A percentile compares a stretch with the other conserved stretches of the same genome.
Evolutionary conservation across 768 basidiomycete genomes (phyloP).

Genomic region (Lactarius hatsudake): DNA sequence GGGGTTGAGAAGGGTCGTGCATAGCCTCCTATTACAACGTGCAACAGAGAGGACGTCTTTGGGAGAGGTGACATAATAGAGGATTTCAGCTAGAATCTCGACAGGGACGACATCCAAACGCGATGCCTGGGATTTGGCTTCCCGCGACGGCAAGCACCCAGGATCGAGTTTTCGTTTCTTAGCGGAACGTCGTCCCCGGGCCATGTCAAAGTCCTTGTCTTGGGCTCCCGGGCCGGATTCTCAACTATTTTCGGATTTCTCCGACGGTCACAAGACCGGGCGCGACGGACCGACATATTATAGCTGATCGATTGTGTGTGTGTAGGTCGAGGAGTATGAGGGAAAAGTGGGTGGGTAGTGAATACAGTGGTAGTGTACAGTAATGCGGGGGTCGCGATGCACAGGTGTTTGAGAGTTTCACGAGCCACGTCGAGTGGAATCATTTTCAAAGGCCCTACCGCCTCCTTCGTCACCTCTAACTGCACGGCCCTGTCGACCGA

Average conservation of each 20-base stretch:
- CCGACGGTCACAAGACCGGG: not conserved
- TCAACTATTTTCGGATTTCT: not conserved
- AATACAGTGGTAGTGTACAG: no score
- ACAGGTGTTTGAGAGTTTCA: no score
- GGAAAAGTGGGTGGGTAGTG: no score
- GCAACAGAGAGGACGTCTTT: constrained; percentile 58
- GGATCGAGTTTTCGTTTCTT: constrained; percentile 6
- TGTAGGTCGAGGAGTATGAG: no score
- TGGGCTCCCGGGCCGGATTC: not conserved
- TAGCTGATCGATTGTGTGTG: no score
- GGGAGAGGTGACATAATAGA: constrained; percentile 50
- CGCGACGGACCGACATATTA: no score
- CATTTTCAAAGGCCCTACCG: no score
- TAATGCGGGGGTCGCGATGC: no score
- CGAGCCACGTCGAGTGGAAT: no score
- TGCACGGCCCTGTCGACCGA: no score
- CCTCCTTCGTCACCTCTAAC: no score
- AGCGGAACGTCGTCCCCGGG: not conserved
- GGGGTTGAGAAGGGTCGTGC: constrained; percentile 46
- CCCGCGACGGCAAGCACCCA: not conserved
- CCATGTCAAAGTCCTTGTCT: no score
- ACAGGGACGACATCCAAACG: constrained; percentile 43
- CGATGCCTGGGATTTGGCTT: not conserved
- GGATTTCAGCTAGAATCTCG: constrained; percentile 64
- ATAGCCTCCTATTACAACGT: constrained; percentile 54